Evolutionary conservation across 2,329 filamentous ascomycete species (phyloP).

Genomic region (Arthroderma sp.): DNA sequence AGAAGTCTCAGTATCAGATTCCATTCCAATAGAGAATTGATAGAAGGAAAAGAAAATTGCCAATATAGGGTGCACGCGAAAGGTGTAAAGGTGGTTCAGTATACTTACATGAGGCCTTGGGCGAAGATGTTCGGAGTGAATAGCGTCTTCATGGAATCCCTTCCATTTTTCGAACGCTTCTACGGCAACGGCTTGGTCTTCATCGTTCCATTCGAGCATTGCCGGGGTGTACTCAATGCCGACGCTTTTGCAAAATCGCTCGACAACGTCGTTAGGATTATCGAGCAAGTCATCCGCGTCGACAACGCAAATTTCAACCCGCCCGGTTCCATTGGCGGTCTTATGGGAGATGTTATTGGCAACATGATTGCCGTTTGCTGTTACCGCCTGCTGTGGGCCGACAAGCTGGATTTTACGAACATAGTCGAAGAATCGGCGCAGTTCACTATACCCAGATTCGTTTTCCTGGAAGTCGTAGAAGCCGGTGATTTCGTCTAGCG

Average conservation of each 20-base stretch:
- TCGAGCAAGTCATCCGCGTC: slow-evolving; percentile 93
- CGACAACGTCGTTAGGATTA: slow-evolving; percentile 60
- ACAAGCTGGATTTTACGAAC: slow-evolving; percentile 56
- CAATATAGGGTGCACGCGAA: neutral
- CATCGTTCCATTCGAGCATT: slow-evolving; percentile 77
- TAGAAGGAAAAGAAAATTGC: neutral
- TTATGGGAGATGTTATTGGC: slow-evolving; percentile 17
- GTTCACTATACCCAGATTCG: slow-evolving; percentile 83
- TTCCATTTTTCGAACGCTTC: slow-evolving; percentile 90
- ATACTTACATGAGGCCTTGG: slow-evolving; percentile 37
- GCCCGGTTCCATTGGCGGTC: slow-evolving; percentile 10
- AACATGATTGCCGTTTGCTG: slow-evolving; percentile 20
- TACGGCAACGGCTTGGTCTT: slow-evolving; percentile 54
- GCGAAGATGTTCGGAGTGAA: slow-evolving; percentile 64
- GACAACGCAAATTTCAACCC: slow-evolving; percentile 63
- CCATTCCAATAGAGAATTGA: neutral
- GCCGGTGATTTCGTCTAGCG: slow-evolving; percentile 66
- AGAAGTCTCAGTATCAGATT: neutral
- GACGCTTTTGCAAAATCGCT: slow-evolving; percentile 68
- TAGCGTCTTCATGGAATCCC: slow-evolving; percentile 91
- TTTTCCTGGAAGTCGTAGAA: slow-evolving; percentile 76
- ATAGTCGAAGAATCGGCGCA: slow-evolving; percentile 78
- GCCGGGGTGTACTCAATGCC: slow-evolving; percentile 59
- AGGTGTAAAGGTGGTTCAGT: neutral
- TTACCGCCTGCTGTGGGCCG: slow-evolving; percentile 49